Evolutionary conservation across 2,329 filamentous ascomycete genomes (phyloP).

Genomic region (Botryosphaeria agaves): DNA sequence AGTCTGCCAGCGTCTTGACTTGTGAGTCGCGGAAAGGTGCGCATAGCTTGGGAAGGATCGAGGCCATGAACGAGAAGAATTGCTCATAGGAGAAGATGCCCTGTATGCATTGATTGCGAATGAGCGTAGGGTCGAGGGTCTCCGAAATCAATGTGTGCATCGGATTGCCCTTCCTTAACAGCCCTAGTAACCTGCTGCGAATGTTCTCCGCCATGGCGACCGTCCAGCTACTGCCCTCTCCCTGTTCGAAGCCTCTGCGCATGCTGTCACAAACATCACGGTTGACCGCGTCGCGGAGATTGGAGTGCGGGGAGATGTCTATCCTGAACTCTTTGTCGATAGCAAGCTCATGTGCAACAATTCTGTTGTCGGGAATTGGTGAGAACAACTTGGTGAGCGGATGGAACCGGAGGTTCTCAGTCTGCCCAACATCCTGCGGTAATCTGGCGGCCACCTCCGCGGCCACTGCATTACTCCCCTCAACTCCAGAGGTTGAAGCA

Average conservation of each 20-base stretch:
- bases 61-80: constrained; percentile 62
- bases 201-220: constrained; percentile 54
- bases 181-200: constrained; percentile 51
- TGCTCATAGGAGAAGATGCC: constrained; percentile 67
- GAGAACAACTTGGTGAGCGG: constrained; percentile 28
- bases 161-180: constrained; percentile 52
- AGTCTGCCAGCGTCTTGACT: constrained; percentile 49
- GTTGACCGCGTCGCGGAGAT: constrained; percentile 40
- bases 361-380: constrained; percentile 52
- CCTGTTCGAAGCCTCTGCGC: constrained; percentile 42
- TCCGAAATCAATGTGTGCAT: constrained; percentile 63
- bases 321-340: constrained; percentile 67
- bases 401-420: not conserved
- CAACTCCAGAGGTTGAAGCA: not conserved
- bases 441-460: constrained; percentile 3
- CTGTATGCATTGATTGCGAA: constrained; percentile 48
- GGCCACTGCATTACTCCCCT: constrained; percentile 2
- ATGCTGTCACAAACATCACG: constrained; percentile 43
- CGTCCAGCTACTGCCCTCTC: constrained; percentile 50
- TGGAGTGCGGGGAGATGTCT: constrained; percentile 37
- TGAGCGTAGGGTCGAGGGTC: constrained; percentile 54
- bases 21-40: constrained; percentile 66
- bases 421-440: not conserved
- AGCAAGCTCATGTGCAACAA: constrained; percentile 62
- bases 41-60: constrained; percentile 61